phyloP scores from a whole-genome alignment of 2,329 filamentous ascomycete species.

The Scopulariopsis brevicaulis region DNA sequence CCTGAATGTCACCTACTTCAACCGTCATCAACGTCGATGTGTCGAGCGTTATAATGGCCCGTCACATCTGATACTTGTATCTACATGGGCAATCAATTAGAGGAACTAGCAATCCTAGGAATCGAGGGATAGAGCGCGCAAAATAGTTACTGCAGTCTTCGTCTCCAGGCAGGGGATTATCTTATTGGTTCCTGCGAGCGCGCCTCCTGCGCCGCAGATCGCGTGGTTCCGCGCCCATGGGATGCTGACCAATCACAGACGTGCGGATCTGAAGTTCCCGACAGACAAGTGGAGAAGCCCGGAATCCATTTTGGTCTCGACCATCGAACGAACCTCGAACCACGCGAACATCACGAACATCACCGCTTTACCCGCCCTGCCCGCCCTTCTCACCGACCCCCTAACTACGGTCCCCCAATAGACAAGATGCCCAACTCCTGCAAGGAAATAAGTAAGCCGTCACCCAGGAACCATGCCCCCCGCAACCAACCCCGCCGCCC shows the following conservation, averaged over 20 bases:
- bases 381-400: not conserved
- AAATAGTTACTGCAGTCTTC: no score
- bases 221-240: not conserved
- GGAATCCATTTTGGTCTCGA: conserved; percentile 17
- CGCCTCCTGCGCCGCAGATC: no score
- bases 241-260: conserved; percentile 8
- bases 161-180: no score
- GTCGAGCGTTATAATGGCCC: no score
- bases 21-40: no score
- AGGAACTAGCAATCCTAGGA: no score
- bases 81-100: no score
- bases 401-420: not conserved
- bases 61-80: no score
- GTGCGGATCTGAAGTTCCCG: no score
- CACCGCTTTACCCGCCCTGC: not conserved
- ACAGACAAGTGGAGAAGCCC: conserved; percentile 9
- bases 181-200: no score
- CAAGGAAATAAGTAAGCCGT: conserved; percentile 78
- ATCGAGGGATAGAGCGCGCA: no score
- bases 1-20: no score
- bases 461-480: conserved; percentile 2
- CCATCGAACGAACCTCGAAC: conserved; percentile 4
- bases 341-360: not conserved
- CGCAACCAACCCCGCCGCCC: conserved; percentile 1
- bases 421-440: conserved; percentile 82